Evolutionary conservation across 2,329 filamentous ascomycete genomes (phyloP).

Genomic region (Cladosporium sp.): DNA sequence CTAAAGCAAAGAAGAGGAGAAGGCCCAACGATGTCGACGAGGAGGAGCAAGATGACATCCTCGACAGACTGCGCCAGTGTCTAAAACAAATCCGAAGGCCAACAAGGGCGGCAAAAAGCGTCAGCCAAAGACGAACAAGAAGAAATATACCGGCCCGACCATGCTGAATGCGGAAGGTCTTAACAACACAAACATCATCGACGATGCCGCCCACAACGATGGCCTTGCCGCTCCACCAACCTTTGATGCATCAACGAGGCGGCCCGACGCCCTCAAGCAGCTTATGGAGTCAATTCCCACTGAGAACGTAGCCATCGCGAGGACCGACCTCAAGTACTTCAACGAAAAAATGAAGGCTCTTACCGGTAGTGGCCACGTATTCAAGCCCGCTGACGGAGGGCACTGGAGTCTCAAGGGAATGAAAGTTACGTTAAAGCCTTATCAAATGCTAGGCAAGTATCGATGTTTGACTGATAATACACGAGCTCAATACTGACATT

Average conservation of each 20-base stretch:
- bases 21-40: too few species aligned
- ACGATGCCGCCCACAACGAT: constrained; percentile 19
- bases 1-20: too few species aligned
- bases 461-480: too few species aligned
- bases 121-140: background rate
- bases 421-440: constrained; percentile 41
- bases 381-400: constrained; percentile 30
- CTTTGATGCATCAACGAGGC: constrained; percentile 13
- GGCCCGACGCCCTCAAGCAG: constrained; percentile 35
- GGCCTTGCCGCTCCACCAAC: constrained; percentile 21
- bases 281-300: constrained; percentile 37
- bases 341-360: constrained; percentile 39
- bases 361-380: constrained; percentile 30
- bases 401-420: constrained; percentile 48
- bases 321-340: constrained; percentile 35
- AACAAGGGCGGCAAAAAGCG: background rate
- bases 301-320: constrained; percentile 31
- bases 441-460: constrained; percentile 53
- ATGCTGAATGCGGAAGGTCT: constrained; percentile 2
- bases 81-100: background rate
- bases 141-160: background rate
- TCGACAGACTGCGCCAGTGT: too few species aligned
- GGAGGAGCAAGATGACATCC: too few species aligned
- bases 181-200: constrained; percentile 22
- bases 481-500: too few species aligned